Evolutionary conservation across 1,284 basidiomycete genomes (phyloP), one percentile per base, ranked within the genome.

Genomic region (Ceratobasidium sp.): DNA sequence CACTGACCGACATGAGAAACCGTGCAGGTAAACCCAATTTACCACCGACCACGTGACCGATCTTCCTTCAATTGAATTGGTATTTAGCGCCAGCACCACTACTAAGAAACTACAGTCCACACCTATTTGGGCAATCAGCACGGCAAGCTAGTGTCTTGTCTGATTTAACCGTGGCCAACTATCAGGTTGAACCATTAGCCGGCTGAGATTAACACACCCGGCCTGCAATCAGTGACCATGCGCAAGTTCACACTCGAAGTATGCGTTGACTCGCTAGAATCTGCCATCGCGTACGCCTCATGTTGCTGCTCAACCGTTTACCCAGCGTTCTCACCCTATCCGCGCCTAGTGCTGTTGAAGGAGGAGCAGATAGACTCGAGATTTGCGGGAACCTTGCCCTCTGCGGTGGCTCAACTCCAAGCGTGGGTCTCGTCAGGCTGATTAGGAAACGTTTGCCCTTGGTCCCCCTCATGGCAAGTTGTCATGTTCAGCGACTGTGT

Each of bases 391-490:
- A 90, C 80, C 85, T 95, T 67, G 88, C 87, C 43, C 80, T 89
- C 49, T 93, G 92, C 29, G 94, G 94, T 29, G 94, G 94, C 11
- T 92, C 90, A 6, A 95, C 93, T 0, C 94, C 94, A 11, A 92
- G 89, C 78, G 77, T 92, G 11, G 94, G 94, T 1, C 85, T 95
- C 46, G 84, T 94, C 49, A 89, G 83, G 77, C 82, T 85, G 2
- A 87, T 95, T 56, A 86, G 87, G 77, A 84, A 83, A 54, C 84
- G 82, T 2, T 83, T 88, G 11, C 85, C 87, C 5, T 83, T 85
- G 59, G 81, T 88, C 15, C 89, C 89, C 0, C 86, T 94, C 76
- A 93, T 95, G 92, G 94, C 91, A 77, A 66, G 85, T 77, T 61
- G 11, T 46, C 66, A 4, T 46, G 40, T 61, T 59, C 7, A 43